Percentiles rank a stretch among this genome's conserved stretches.
These are phyloP conservation scores for Talaromyces sp. DNA, from an alignment of 2,329 filamentous ascomycete species.

Conservation along the genomic window DNA sequence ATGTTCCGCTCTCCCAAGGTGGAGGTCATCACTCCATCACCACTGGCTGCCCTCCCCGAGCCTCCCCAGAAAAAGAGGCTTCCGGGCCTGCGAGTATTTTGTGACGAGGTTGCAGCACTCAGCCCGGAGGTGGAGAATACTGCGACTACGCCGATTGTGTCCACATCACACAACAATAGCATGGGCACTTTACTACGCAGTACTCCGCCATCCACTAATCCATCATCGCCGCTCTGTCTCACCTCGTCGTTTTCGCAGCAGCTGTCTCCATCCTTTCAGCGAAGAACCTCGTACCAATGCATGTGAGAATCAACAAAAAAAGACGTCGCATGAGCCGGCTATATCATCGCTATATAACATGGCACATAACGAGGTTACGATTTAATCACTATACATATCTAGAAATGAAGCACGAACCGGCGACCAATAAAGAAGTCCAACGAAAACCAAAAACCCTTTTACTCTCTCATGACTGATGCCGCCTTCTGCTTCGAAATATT, in stretches of 20 bases:
- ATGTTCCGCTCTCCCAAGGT: conserved; percentile 34
- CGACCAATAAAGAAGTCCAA: neutral
- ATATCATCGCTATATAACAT: neutral
- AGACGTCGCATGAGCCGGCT: neutral
- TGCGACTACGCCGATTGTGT: conserved; percentile 16
- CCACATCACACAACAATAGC: conserved; percentile 26
- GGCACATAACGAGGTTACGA: neutral
- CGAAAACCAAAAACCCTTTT: neutral
- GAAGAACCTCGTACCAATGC: conserved; percentile 24
- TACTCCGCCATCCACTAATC: conserved; percentile 31
- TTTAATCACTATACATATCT: neutral
- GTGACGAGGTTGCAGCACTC: conserved; percentile 27
- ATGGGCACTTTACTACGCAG: conserved; percentile 25
- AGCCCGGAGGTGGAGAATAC: conserved; percentile 20
- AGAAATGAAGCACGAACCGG: neutral
- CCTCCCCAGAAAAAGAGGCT: conserved; percentile 25
- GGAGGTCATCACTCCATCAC: conserved; percentile 24
- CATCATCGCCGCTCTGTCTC: conserved; percentile 31
- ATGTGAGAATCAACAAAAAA: neutral
- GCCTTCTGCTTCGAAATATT: neutral
- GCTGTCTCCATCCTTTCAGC: conserved; percentile 18
- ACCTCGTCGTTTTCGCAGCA: conserved; percentile 24
- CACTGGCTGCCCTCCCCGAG: conserved; percentile 23
- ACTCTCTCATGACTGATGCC: neutral
- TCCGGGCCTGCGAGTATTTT: conserved; percentile 32